Evolutionary conservation across 2,329 filamentous ascomycete species (phyloP), one percentile per base, ranked within the genome.

Genomic region (Cephalotrichum gorgonifer): DNA sequence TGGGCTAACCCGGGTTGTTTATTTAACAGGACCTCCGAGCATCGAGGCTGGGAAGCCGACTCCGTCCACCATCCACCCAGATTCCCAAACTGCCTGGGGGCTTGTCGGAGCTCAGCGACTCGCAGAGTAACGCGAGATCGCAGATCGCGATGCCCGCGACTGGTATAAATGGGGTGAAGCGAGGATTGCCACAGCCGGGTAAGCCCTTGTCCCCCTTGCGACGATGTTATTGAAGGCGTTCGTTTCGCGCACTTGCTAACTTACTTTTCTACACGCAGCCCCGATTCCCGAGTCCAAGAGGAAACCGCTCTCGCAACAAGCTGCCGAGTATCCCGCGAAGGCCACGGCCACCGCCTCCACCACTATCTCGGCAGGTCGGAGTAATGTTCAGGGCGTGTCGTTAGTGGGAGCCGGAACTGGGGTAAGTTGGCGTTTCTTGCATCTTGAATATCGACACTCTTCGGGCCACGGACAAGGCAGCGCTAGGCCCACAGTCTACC

Each of bases 41-140:
- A 12, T 50, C 48, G 23, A 50, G 43, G 44, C 14, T 42, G 25
- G 48, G 48, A 14, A 50, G 48, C 22, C 48, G 48, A 15, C 48
- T 50, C 39, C 48, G 42, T 4, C 31, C 43, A 14, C 43, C 43
- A 9, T 45, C 25, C 17, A 41, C 47, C 9, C 35, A 39, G 35
- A 38, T 43, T 17, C 39, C 47, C 25, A 44, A 33, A 22, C 47
- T 41, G 23, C 15, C 39, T 15, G 20, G 23, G 39, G 30, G 48
- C 25, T 27, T 50, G 31, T 28, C 22, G 9, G 78, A 82, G 57
- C 74, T 79, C 55, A 73, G 68, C 57, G 75, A 81, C 7, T 81
- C 79, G n/a, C 76, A 83, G 57, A 70, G 67, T 63, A 83, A 84
- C 59, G 62, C 72, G 41, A 74, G 78, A 46, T 61, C 65, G 11